phyloP scores from a whole-genome alignment of 305 asterid species.

The Nicotiana rustica region DNA sequence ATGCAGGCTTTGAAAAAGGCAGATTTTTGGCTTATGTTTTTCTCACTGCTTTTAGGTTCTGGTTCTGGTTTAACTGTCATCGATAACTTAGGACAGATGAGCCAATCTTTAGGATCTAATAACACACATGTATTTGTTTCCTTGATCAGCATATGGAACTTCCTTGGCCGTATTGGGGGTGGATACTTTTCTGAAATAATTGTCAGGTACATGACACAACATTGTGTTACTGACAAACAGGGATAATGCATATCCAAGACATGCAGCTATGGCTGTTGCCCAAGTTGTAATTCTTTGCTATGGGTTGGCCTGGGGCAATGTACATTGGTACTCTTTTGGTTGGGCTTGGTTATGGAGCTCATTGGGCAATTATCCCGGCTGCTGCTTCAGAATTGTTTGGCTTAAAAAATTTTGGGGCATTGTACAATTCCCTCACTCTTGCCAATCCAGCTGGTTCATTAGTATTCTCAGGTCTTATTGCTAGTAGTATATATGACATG shows the following conservation, averaged over 20 bases:
- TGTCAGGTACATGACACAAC: slow-evolving; percentile 46
- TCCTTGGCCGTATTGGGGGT: slow-evolving; percentile 59
- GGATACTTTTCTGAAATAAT: slow-evolving; percentile 60
- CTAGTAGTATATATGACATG: slow-evolving; percentile 54
- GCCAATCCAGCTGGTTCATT: slow-evolving; percentile 64
- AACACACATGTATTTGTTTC: slow-evolving; percentile 60
- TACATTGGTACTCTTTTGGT: slow-evolving; percentile 56
- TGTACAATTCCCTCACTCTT: slow-evolving; percentile 58
- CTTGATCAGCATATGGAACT: slow-evolving; percentile 63
- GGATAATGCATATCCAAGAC: slow-evolving; percentile 61
- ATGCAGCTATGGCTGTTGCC: slow-evolving; percentile 50
- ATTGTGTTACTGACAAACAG: slow-evolving; percentile 39
- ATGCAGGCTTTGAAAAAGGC: slow-evolving; percentile 55
- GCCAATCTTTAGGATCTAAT: slow-evolving; percentile 56
- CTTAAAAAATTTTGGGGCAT: slow-evolving; percentile 54
- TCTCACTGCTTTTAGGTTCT: slow-evolving; percentile 56
- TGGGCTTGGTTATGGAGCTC: slow-evolving; percentile 63
- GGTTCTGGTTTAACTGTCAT: slow-evolving; percentile 63
- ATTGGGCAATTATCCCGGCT: slow-evolving; percentile 66
- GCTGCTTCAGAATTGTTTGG: slow-evolving; percentile 64
- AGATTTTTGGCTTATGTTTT: slow-evolving; percentile 60
- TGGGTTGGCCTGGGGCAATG: slow-evolving; percentile 59
- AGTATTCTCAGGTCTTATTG: slow-evolving; percentile 55
- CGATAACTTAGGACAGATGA: slow-evolving; percentile 62
- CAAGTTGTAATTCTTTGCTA: slow-evolving; percentile 53